Base-by-base conservation (phyloP, 2,329 filamentous ascomycete genomes). In the Fonsecaea erecta region DNA sequence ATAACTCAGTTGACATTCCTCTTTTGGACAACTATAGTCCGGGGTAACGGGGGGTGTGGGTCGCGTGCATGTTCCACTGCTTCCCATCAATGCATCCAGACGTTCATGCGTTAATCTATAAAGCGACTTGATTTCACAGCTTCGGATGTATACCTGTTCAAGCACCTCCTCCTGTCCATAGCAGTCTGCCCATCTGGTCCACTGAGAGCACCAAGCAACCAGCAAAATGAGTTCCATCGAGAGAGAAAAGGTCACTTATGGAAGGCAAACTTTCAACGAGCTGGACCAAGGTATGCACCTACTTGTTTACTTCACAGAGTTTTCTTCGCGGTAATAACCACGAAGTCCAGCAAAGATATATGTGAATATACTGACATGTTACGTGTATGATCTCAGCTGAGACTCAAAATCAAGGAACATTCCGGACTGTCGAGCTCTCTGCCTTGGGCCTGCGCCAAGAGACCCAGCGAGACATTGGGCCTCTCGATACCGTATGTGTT, bases 401-500 rank as follows among this genome's bases (percentile, higher is more conserved):
- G 37, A 57, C 53, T 26, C 34, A 58, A 11, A n/a, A 58, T 52
- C 32, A 63, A 63, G 60, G 52, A 1, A 58, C 53, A 6, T 51
- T 63, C 30, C 60, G 60, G 24, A 63, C 60, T 2, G 63, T 60
- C 26, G 63, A 65, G 7, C 53, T 66, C 14, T 35, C 59, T 6
- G 48, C 53, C 5, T 54, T 66, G 1, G 64, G 64, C 16, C 64
- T 66, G 24, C n/a, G 34, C 9, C 52, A 66, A 53, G 56, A 67
- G 37, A 67, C 55, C 12, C 35, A 56, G 52, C 55, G 64, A 26
- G 52, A 67, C 61, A 67, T 67, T 24, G 62, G 65, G 30, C 40
- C 56, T 12, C 52, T 72, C 26, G 66, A 71, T 48, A 73, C 68
- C 40, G 66, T 73, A 24, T 67, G 67, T 26, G 67, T 66, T 2